Evolutionary conservation across 441 rosid genomes (phyloP).

Genomic region (Erodium chrysanthum): DNA sequence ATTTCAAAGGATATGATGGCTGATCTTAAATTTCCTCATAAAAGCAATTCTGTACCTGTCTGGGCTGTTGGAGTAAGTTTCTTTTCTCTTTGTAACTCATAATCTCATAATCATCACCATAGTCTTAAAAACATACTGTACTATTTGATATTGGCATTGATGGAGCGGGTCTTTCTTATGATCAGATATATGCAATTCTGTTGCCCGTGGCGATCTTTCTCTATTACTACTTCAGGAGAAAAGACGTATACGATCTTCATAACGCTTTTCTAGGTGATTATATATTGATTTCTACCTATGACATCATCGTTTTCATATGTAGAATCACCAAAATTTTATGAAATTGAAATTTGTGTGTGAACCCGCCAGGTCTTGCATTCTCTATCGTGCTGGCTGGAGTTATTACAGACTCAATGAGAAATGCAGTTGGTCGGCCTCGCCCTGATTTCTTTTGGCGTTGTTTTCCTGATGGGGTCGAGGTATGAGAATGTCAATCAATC

Average conservation of each 20-base stretch:
- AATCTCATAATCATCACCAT: too few species aligned
- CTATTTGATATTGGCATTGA: not conserved
- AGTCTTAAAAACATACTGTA: too few species aligned
- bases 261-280: constrained; percentile 54
- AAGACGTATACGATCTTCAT: constrained; percentile 82
- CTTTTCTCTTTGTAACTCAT: not conserved
- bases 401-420: constrained; percentile 62
- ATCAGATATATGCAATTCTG: constrained; percentile 49
- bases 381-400: constrained; percentile 60
- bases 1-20: constrained; percentile 87
- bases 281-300: not conserved
- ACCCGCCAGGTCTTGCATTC: constrained; percentile 53
- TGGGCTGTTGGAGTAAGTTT: constrained; percentile 76
- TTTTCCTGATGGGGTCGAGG: constrained; percentile 86
- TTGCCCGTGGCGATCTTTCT: constrained; percentile 58
- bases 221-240: constrained; percentile 42
- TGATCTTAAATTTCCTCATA: constrained; percentile 71
- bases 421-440: constrained; percentile 46
- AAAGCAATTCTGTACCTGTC: constrained; percentile 58
- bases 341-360: constrained; percentile 3
- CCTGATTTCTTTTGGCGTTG: constrained; percentile 58
- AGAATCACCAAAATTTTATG: too few species aligned
- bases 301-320: not conserved
- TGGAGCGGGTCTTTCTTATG: not conserved
- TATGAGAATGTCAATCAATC: constrained; percentile 22